Conservation (phyloP, 2,329 filamentous ascomycete genomes). For the Alternaria dauci region DNA sequence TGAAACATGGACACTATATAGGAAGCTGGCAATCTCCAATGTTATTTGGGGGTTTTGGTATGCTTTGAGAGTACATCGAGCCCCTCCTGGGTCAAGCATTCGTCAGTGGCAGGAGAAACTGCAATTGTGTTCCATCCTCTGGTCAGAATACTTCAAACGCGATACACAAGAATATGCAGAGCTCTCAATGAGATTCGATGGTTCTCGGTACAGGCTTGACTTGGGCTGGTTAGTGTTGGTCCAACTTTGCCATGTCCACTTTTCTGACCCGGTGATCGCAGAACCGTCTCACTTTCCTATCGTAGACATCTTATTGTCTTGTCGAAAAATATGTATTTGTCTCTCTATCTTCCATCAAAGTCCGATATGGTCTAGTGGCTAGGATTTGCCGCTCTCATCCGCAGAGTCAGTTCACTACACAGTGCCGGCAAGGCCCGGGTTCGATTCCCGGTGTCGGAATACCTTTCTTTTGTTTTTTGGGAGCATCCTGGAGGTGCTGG, state of each 20-base stretch:
- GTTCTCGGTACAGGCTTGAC: neutral
- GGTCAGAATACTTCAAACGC: neutral
- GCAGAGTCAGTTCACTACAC: conserved; percentile 28
- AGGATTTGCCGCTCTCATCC: conserved; percentile 49
- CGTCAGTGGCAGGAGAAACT: neutral
- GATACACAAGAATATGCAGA: neutral
- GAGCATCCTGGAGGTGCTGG: too few species aligned
- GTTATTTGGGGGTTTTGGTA: neutral
- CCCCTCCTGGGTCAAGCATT: neutral
- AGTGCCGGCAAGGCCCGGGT: conserved; percentile 48
- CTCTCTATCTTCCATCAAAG: conserved; percentile 9
- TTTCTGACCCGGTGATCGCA: neutral
- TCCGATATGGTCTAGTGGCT: conserved; percentile 41
- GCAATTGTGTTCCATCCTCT: neutral
- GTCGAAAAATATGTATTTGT: too few species aligned
- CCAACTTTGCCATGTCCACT: neutral
- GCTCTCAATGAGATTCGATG: too few species aligned
- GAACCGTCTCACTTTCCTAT: too few species aligned
- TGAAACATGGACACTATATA: neutral
- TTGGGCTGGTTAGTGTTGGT: neutral
- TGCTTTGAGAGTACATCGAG: neutral
- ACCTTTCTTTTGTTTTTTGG: conserved; percentile 12
- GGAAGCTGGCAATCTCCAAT: neutral
- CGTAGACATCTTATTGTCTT: too few species aligned
- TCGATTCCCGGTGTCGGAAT: conserved; percentile 49